Evolutionary conservation across 345 rosid genomes (phyloP).

Genomic region (Isatis tinctoria): DNA sequence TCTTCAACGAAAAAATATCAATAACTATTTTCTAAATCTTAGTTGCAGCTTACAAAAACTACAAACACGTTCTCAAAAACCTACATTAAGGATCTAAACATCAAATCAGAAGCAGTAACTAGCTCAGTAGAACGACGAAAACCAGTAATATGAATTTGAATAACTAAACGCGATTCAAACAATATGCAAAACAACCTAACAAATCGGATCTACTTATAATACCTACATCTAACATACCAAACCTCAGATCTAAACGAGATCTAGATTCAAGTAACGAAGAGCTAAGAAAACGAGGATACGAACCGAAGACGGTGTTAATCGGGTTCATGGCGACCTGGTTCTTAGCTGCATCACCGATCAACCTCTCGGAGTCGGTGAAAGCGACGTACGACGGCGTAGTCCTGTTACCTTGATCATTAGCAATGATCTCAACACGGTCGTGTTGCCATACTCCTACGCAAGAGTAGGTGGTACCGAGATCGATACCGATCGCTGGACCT

Average conservation of each 20-base stretch:
- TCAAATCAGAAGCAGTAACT: neutral
- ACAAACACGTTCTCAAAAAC: neutral
- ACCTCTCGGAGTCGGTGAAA: slow-evolving; percentile 63
- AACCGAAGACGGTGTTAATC: slow-evolving; percentile 62
- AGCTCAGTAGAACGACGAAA: neutral
- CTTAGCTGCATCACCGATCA: slow-evolving; percentile 79
- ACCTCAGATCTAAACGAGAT: slow-evolving; percentile 27
- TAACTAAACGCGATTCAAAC: neutral
- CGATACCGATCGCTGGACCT: slow-evolving; percentile 76
- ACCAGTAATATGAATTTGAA: neutral
- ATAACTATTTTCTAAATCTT: too few species aligned
- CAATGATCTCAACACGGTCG: slow-evolving; percentile 76
- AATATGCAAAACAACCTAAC: neutral
- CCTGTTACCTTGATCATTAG: slow-evolving; percentile 73
- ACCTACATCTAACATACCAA: neutral
- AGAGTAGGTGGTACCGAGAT: slow-evolving; percentile 69
- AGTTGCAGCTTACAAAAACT: too few species aligned
- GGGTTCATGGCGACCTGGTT: slow-evolving; percentile 88
- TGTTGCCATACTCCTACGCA: slow-evolving; percentile 84
- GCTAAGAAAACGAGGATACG: neutral
- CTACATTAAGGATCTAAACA: neutral
- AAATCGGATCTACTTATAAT: neutral
- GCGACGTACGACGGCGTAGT: slow-evolving; percentile 69
- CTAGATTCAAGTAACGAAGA: neutral
- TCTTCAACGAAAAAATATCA: too few species aligned